These are phyloP conservation scores for Cutaneotrichosporon cyanovorans DNA, from an alignment of 1,284 basidiomycete genomes.

Conservation along the genomic window DNA sequence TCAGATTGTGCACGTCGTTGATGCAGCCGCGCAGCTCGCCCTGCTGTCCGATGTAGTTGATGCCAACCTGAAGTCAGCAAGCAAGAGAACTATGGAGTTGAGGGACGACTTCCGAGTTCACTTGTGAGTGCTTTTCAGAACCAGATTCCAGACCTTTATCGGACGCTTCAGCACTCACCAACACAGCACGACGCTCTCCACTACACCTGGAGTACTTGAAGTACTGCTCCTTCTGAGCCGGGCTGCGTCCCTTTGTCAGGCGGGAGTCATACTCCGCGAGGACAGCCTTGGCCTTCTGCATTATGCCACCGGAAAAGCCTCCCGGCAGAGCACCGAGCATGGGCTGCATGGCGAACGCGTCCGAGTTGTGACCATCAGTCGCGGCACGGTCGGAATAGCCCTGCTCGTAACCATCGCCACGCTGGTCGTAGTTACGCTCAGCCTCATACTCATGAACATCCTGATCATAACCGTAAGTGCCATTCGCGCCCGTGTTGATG, in stretches of 20 bases:
- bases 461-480: conserved; percentile 1
- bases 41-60: conserved; percentile 67
- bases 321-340: too few relatives aligned
- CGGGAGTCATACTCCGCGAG: neutral
- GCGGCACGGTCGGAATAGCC: neutral
- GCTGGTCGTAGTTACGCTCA: conserved; percentile 5
- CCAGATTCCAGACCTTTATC: too few relatives aligned
- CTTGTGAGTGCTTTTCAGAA: too few relatives aligned
- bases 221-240: conserved; percentile 41
- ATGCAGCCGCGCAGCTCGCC: conserved; percentile 70
- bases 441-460: too few relatives aligned
- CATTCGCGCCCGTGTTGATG: too few relatives aligned
- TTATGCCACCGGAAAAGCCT: too few relatives aligned
- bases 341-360: too few relatives aligned
- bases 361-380: too few relatives aligned
- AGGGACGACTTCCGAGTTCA: too few relatives aligned
- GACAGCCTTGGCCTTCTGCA: too few relatives aligned
- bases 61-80: conserved; percentile 28
- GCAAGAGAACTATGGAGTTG: neutral
- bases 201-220: conserved; percentile 78
- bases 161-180: too few relatives aligned
- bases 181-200: conserved; percentile 9
- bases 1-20: conserved; percentile 75
- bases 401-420: neutral
- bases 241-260: neutral